phyloP scores from a whole-genome alignment of 768 basidiomycete genomes.

The Termitomyces sp. region DNA sequence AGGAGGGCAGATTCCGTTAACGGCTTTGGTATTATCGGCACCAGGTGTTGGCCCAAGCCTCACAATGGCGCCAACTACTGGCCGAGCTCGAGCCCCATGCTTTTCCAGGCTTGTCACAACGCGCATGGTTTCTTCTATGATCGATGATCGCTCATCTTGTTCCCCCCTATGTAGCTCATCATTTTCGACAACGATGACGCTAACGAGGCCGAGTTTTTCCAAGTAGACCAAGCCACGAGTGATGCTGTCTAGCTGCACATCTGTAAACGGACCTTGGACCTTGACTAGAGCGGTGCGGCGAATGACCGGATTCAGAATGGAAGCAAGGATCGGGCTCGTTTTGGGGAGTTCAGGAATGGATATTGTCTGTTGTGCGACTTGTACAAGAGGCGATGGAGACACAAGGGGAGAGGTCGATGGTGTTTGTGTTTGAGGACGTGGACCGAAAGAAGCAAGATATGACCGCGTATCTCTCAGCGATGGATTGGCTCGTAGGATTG shows the following conservation, averaged over 20 bases:
- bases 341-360: slow-evolving; percentile 30
- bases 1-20: slow-evolving; percentile 37
- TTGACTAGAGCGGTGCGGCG: slow-evolving; percentile 93
- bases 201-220: slow-evolving; percentile 91
- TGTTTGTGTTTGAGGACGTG: slow-evolving; percentile 40
- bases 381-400: slow-evolving; percentile 22
- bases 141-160: slow-evolving; percentile 57
- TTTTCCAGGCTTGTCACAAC: slow-evolving; percentile 77
- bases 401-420: slow-evolving; percentile 20
- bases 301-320: slow-evolving; percentile 80
- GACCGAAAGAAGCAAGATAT: slow-evolving; percentile 89
- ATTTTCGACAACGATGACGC: slow-evolving; percentile 91
- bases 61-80: slow-evolving; percentile 82
- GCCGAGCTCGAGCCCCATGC: slow-evolving; percentile 83
- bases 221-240: slow-evolving; percentile 91
- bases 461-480: slow-evolving; percentile 86
- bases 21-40: slow-evolving; percentile 24
- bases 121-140: slow-evolving; percentile 81
- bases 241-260: slow-evolving; percentile 91
- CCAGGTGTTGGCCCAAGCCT: slow-evolving; percentile 73
- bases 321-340: slow-evolving; percentile 54
- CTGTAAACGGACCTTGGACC: slow-evolving; percentile 92
- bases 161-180: slow-evolving; percentile 68
- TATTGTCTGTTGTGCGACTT: slow-evolving; percentile 25
- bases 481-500: slow-evolving; percentile 88